These are phyloP conservation scores for Emericellopsis cladophorae DNA, from an alignment of 2,329 filamentous ascomycete species.

Conservation along the genomic window DNA sequence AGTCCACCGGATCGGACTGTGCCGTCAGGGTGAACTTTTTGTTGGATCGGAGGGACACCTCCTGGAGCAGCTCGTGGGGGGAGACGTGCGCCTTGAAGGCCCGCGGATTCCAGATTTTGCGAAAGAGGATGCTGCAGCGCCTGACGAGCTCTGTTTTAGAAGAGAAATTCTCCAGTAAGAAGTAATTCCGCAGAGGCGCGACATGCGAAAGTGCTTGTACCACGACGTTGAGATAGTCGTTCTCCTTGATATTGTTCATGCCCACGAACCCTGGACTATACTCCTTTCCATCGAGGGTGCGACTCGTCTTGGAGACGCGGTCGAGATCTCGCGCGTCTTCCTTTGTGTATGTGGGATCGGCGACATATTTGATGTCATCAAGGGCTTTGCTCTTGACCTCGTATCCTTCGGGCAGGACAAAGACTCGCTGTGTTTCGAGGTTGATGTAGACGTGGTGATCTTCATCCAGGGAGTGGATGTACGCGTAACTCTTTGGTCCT, in stretches of 20 bases:
- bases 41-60: slow-evolving; percentile 78
- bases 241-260: slow-evolving; percentile 99
- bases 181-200: slow-evolving; percentile 75
- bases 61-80: slow-evolving; percentile 91
- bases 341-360: slow-evolving; percentile 75
- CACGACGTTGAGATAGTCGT: slow-evolving; percentile 95
- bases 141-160: slow-evolving; percentile 67
- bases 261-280: slow-evolving; percentile 93
- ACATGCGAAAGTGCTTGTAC: slow-evolving; percentile 89
- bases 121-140: slow-evolving; percentile 76
- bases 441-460: slow-evolving; percentile 98
- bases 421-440: slow-evolving; percentile 84
- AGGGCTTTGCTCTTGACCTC: slow-evolving; percentile 90
- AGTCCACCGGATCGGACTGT: slow-evolving; percentile 93
- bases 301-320: slow-evolving; percentile 44
- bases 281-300: slow-evolving; percentile 70
- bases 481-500: slow-evolving; percentile 88
- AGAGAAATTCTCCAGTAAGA: slow-evolving; percentile 75
- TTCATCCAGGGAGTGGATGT: slow-evolving; percentile 92
- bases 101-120: slow-evolving; percentile 95
- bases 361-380: slow-evolving; percentile 96
- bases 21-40: slow-evolving; percentile 85
- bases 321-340: slow-evolving; percentile 74
- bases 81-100: slow-evolving; percentile 96
- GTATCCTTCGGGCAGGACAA: slow-evolving; percentile 89